Conservation (phyloP, 495 filamentous ascomycete species). For the Chaetomium cochliodes region DNA sequence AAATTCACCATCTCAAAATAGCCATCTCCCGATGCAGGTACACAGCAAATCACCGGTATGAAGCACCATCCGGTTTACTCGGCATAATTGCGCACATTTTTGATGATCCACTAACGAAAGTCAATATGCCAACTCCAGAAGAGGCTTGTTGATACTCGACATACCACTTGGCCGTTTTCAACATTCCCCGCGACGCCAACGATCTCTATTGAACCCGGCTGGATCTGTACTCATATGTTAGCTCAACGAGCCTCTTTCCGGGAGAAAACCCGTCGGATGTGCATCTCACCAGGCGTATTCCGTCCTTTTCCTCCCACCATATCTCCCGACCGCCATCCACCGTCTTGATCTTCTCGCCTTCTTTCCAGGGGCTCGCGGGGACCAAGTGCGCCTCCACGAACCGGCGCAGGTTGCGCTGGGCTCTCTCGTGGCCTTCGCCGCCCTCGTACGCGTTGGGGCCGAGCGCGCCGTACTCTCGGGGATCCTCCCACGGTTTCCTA, state of each 20-base stretch:
- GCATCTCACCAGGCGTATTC: slow-evolving; percentile 57
- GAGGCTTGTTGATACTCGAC: not conserved
- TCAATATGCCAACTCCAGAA: slow-evolving; percentile 3
- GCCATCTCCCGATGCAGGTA: not conserved
- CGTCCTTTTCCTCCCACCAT: slow-evolving; percentile 75
- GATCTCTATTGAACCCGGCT: slow-evolving; percentile 76
- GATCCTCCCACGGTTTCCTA: slow-evolving; percentile 92
- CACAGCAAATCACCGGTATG: not conserved
- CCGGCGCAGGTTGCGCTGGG: slow-evolving; percentile 69
- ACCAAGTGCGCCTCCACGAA: slow-evolving; percentile 91
- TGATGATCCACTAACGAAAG: slow-evolving; percentile 58
- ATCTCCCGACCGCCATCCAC: slow-evolving; percentile 63
- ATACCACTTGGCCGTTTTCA: slow-evolving; percentile 75
- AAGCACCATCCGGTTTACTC: slow-evolving; percentile 11
- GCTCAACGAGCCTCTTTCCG: slow-evolving; percentile 1
- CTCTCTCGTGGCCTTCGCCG: slow-evolving; percentile 71
- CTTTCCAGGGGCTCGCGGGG: slow-evolving; percentile 72
- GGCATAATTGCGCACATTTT: slow-evolving; percentile 63
- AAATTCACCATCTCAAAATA: no score
- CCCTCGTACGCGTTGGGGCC: slow-evolving; percentile 83
- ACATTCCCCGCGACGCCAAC: slow-evolving; percentile 67
- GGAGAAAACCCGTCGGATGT: not conserved
- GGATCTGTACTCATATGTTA: slow-evolving; percentile 55
- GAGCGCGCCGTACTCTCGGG: slow-evolving; percentile 69
- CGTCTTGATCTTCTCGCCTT: slow-evolving; percentile 69